These are phyloP conservation scores for Agrostemma githago DNA, from an alignment of 148 eudicot species.

Conservation along the genomic window DNA sequence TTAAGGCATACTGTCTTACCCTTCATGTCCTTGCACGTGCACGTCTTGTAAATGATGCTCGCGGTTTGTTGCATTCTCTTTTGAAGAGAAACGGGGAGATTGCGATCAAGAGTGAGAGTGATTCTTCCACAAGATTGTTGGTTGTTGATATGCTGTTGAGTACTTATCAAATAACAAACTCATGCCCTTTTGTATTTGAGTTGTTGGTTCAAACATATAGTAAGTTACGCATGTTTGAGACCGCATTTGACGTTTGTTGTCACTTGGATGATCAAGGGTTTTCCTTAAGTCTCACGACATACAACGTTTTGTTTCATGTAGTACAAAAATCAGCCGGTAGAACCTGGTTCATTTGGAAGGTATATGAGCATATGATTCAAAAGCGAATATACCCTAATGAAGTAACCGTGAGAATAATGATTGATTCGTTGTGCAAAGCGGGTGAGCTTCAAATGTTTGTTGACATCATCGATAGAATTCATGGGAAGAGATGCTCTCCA, in stretches of 20 bases:
- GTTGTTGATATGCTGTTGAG: slow-evolving; percentile 47
- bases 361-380: slow-evolving; percentile 69
- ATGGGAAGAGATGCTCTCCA: slow-evolving; percentile 71
- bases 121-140: slow-evolving; percentile 18
- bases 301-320: slow-evolving; percentile 62
- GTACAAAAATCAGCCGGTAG: slow-evolving; percentile 49
- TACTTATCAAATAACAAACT: slow-evolving; percentile 40
- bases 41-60: slow-evolving; percentile 57
- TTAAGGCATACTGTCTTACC: slow-evolving; percentile 46
- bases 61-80: slow-evolving; percentile 60
- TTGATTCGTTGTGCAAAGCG: slow-evolving; percentile 65
- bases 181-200: slow-evolving; percentile 73
- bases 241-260: slow-evolving; percentile 51
- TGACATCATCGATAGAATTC: slow-evolving; percentile 56
- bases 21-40: slow-evolving; percentile 59
- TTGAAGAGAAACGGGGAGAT: slow-evolving; percentile 23
- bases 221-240: slow-evolving; percentile 55
- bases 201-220: slow-evolving; percentile 71
- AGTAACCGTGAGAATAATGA: slow-evolving; percentile 51
- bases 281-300: slow-evolving; percentile 47
- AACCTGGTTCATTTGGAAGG: slow-evolving; percentile 50
- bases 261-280: slow-evolving; percentile 63
- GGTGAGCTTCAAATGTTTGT: slow-evolving; percentile 60
- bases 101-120: slow-evolving; percentile 6
- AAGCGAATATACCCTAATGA: slow-evolving; percentile 60